Evolutionary conservation across 176 grass and related monocot species (phyloP).

Genomic region (sorghum (Sorghum bicolor)): Sorghum_bicolor_NCBIv3 NC_012872.2:59480501-59481000

Average conservation of each 20-base stretch:
- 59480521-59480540: not conserved
- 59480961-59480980: not conserved
- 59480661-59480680: not conserved
- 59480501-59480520: not conserved
- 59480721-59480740: not conserved
- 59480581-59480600: not conserved
- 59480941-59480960: not conserved
- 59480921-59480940: not conserved
- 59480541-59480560: not conserved
- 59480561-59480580: not conserved
- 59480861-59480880: not conserved
- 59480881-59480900: not conserved
- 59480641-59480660: not conserved
- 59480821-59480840: not conserved
- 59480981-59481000: not conserved
- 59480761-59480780: not conserved
- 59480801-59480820: not conserved
- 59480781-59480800: not conserved
- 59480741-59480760: not conserved
- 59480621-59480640: not conserved
- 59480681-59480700: not conserved
- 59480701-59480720: not conserved
- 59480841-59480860: not conserved
- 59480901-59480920: not conserved
- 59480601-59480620: not conserved